These are phyloP conservation scores for Talaromyces piceae DNA, from an alignment of 2,329 filamentous ascomycete species.

Conservation along the genomic window DNA sequence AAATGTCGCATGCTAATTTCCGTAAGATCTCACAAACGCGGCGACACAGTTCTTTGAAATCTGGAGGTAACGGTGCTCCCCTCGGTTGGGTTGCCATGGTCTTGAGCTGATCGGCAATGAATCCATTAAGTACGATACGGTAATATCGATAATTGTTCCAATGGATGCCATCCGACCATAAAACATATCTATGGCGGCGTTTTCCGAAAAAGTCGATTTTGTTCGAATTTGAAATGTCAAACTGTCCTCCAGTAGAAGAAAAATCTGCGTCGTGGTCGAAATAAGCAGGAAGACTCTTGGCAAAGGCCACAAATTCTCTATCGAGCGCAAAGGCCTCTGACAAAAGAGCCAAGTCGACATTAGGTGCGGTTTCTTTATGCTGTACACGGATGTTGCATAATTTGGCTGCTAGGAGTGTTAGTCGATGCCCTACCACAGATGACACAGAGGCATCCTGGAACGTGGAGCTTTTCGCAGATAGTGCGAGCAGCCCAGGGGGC, in stretches of 20 bases:
- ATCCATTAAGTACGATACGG: slow-evolving; percentile 47
- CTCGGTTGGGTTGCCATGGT: slow-evolving; percentile 19
- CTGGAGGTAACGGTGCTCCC: slow-evolving; percentile 17
- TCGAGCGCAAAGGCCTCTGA: slow-evolving; percentile 26
- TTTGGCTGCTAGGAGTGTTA: slow-evolving; percentile 28
- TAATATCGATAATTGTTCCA: slow-evolving; percentile 56
- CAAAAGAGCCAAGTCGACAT: slow-evolving; percentile 20
- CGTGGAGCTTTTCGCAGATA: slow-evolving; percentile 20
- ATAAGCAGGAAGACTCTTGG: slow-evolving; percentile 20
- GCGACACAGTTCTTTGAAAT: slow-evolving; percentile 25
- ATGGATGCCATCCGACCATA: slow-evolving; percentile 47
- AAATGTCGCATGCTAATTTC: slow-evolving; percentile 29
- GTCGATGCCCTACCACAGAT: slow-evolving; percentile 20
- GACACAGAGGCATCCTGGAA: neutral
- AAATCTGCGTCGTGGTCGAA: slow-evolving; percentile 22
- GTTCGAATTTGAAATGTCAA: slow-evolving; percentile 13
- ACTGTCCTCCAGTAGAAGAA: slow-evolving; percentile 29
- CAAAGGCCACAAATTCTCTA: slow-evolving; percentile 26
- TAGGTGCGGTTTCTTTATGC: slow-evolving; percentile 9
- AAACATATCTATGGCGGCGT: slow-evolving; percentile 52
- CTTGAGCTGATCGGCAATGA: slow-evolving; percentile 32
- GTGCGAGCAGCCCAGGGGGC: slow-evolving; percentile 26
- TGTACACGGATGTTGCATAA: slow-evolving; percentile 20
- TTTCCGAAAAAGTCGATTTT: slow-evolving; percentile 36
- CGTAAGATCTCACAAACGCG: slow-evolving; percentile 21